Evolutionary conservation across 2,329 filamentous ascomycete species (phyloP).

Genomic region (Periconia digitata): DNA sequence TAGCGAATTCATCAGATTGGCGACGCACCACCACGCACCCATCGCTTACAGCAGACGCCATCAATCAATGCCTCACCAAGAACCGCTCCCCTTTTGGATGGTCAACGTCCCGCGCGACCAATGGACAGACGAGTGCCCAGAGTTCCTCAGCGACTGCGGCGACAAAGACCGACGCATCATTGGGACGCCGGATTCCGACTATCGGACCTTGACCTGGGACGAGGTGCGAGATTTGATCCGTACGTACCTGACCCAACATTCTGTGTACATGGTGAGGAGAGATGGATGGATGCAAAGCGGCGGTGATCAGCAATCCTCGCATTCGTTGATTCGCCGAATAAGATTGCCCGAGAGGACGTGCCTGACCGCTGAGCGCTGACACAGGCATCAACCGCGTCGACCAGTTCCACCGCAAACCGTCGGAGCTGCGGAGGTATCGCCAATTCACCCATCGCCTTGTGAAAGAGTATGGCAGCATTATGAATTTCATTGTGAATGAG

Average conservation of each 20-base stretch:
- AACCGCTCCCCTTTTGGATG: constrained; percentile 72
- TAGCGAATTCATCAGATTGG: no score
- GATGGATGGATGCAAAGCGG: no score
- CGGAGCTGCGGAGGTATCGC: constrained; percentile 76
- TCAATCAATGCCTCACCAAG: constrained; percentile 29
- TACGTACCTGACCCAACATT: constrained; percentile 16
- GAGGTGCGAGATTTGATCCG: constrained; percentile 63
- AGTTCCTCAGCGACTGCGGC: constrained; percentile 64
- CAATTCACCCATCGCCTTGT: constrained; percentile 67
- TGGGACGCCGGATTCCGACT: constrained; percentile 68
- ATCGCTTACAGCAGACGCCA: neutral
- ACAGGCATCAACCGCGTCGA: constrained; percentile 68
- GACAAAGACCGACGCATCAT: constrained; percentile 72
- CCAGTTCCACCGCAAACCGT: constrained; percentile 74
- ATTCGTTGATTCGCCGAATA: no score
- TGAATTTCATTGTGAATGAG: constrained; percentile 72
- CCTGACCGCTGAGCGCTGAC: no score
- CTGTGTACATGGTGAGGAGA: no score
- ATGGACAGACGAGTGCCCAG: constrained; percentile 69
- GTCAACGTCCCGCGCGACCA: constrained; percentile 69
- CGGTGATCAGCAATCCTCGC: no score
- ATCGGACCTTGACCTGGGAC: constrained; percentile 67
- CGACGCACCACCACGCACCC: neutral
- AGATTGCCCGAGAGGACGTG: no score
- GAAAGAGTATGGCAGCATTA: constrained; percentile 71